Evolutionary conservation across 768 basidiomycete species (phyloP), one percentile per base, ranked within the genome.

Genomic region (Austroboletus eburneus): DNA sequence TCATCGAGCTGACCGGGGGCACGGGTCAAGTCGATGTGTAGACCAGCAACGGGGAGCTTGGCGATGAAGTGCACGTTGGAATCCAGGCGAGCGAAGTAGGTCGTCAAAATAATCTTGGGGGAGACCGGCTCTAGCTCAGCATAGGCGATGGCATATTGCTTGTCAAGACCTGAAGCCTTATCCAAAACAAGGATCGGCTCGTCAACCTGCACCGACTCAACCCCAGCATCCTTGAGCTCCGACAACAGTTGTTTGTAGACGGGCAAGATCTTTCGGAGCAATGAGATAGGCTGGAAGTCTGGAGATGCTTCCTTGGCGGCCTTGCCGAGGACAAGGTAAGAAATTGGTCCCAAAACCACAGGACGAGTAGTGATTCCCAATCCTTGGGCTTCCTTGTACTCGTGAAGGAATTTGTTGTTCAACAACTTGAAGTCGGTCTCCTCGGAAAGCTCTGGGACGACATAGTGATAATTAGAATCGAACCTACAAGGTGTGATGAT

Each of bases 381-480:
- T 36, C 75, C 87, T 76, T 95, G 85, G 47, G 96, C 96, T 75
- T 99, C 96, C 54, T 87, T 83, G 77, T 81, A 98, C 67, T 96
- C 91, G 60, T 85, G 84, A 50, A 98, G 80, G 39, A 87, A 83
- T 78, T 97, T 96, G 86, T 95, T 95, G 74, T 83, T 85, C 74
- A 86, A 80, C 66, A 99, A 76, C 73, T 95, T 92, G 83, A 98
- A 97, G 56, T 95, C 83, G 24, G 85, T 88, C 60, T 79, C 74
- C 43, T 90, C 87, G 9, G 89, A 89, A 70, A 96, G 81, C 73
- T 96, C 96, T 46, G 94, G 94, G 49, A 98, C 96, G 69, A 98
- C 93, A 64, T 85, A 94, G 76, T 98, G 94, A 77, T 96, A 98
- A 81, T 96, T 97, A 42, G 91, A 93, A 72, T 96, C 92, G 68